Conservation (phyloP, 1,284 basidiomycete species). For the Erythrobasidium hasegawianum region DNA sequence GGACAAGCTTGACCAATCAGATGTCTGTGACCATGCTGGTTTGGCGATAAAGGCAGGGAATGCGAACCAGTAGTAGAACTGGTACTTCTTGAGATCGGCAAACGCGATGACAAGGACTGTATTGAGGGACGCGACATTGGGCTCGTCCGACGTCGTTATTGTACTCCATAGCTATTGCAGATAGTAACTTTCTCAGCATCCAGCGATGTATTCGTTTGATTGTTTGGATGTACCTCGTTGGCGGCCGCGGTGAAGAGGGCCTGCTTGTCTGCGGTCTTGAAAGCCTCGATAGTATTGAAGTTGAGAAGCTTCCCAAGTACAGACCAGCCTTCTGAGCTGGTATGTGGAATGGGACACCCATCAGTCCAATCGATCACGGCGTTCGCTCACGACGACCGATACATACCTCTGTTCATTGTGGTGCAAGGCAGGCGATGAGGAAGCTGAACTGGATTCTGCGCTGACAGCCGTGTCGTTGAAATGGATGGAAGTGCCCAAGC, state of each 20-base stretch:
- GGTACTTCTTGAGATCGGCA: conserved; percentile 96
- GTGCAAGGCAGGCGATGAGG: background rate
- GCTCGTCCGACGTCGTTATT: conserved; percentile 35
- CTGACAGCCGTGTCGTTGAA: conserved; percentile 54
- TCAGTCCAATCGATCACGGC: background rate
- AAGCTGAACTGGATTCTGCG: conserved; percentile 9
- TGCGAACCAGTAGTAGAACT: conserved; percentile 96
- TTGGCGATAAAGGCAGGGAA: conserved; percentile 87
- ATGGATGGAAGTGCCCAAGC: conserved; percentile 43
- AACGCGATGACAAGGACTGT: conserved; percentile 86
- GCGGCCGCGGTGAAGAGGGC: conserved; percentile 58
- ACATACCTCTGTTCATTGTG: background rate
- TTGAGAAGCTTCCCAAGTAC: conserved; percentile 68
- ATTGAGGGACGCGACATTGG: conserved; percentile 54
- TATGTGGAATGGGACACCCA: background rate
- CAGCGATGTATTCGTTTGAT: too few relatives aligned
- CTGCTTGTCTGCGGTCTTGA: conserved; percentile 83
- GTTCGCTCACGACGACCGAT: background rate
- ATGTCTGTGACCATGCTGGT: conserved; percentile 74
- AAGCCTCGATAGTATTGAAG: conserved; percentile 90
- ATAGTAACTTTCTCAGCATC: conserved; percentile 10
- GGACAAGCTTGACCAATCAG: conserved; percentile 44
- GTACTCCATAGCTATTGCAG: conserved; percentile 29
- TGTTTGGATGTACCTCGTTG: conserved; percentile 33
- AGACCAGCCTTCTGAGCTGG: too few relatives aligned